Conservation (phyloP, 805 yeast species). For the Debaryomyces maramus region DNA sequence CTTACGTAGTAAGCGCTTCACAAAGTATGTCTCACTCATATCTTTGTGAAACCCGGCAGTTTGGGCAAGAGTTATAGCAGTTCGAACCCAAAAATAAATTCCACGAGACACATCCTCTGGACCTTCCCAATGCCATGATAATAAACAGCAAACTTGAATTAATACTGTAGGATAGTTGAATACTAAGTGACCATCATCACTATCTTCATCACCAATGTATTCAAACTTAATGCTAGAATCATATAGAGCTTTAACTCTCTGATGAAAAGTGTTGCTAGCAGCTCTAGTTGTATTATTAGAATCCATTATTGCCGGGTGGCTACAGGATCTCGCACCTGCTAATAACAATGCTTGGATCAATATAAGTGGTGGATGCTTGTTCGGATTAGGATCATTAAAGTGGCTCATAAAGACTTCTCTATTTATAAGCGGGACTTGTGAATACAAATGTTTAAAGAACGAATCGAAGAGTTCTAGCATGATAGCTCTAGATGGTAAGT, state of each 20-base stretch:
- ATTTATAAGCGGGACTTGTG: slow-evolving; percentile 12
- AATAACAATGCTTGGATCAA: slow-evolving; percentile 5
- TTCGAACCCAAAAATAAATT: slow-evolving; percentile 67
- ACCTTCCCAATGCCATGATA: slow-evolving; percentile 15
- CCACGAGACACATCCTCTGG: slow-evolving; percentile 65
- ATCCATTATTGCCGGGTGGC: slow-evolving; percentile 10
- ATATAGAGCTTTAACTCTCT: slow-evolving; percentile 8
- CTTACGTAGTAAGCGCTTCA: slow-evolving; percentile 5
- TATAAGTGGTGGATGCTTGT: slow-evolving; percentile 11
- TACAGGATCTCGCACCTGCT: slow-evolving; percentile 7
- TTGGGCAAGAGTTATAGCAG: slow-evolving; percentile 70
- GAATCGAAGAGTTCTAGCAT: slow-evolving; percentile 6
- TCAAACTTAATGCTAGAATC: slow-evolving; percentile 9
- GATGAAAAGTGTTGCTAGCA: slow-evolving; percentile 3
- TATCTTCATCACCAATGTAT: slow-evolving; percentile 10
- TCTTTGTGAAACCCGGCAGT: slow-evolving; percentile 74
- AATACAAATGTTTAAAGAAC: slow-evolving; percentile 9
- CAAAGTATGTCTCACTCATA: slow-evolving; percentile 34
- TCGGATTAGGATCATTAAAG: slow-evolving; percentile 10
- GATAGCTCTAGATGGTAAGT: slow-evolving; percentile 6
- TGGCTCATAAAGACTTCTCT: slow-evolving; percentile 9
- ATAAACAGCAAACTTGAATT: slow-evolving; percentile 8
- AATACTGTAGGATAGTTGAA: slow-evolving; percentile 14
- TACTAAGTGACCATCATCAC: slow-evolving; percentile 9
- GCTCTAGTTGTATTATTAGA: slow-evolving; percentile 4